Conservation (phyloP, 108 stramenopile species). For the Pseudonitzschia pungens region DNA sequence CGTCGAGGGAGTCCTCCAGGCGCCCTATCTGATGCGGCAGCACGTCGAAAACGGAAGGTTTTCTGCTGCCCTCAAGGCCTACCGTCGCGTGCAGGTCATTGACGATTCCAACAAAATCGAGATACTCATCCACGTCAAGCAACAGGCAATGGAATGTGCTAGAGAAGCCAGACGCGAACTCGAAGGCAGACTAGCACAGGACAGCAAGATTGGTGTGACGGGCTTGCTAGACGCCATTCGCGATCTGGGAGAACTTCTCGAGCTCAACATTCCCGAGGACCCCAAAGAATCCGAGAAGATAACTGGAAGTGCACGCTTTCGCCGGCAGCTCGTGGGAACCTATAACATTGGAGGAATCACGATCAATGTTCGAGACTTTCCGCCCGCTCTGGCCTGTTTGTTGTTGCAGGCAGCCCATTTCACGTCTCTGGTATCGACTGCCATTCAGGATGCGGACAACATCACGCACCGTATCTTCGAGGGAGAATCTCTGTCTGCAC, state of each 20-base stretch:
- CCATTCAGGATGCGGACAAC: conserved; percentile 58
- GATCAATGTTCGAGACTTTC: conserved; percentile 74
- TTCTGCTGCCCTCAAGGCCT: conserved; percentile 82
- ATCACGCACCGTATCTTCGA: conserved; percentile 57
- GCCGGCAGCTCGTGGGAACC: conserved; percentile 39
- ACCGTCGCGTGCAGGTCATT: conserved; percentile 81
- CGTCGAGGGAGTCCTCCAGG: conserved; percentile 77
- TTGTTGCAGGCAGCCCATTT: conserved; percentile 82
- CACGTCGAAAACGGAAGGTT: conserved; percentile 85
- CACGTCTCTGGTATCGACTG: conserved; percentile 55
- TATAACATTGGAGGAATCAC: conserved; percentile 62
- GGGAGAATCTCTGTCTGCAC: conserved; percentile 57
- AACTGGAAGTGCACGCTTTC: conserved; percentile 14
- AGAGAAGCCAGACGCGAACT: conserved; percentile 76
- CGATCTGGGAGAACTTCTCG: conserved; percentile 77
- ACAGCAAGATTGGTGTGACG: conserved; percentile 49
- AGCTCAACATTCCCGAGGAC: conserved; percentile 58
- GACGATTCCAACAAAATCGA: conserved; percentile 76
- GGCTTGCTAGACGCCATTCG: conserved; percentile 78
- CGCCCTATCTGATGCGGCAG: conserved; percentile 82
- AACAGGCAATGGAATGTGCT: conserved; percentile 79
- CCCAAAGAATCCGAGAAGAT: conserved; percentile 49
- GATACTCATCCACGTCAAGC: conserved; percentile 72
- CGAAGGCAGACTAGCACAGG: conserved; percentile 75
- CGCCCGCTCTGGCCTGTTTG: conserved; percentile 79